These are phyloP conservation scores for Arabidopsis suecica DNA, from an alignment of 345 rosid species.

Conservation along the genomic window DNA sequence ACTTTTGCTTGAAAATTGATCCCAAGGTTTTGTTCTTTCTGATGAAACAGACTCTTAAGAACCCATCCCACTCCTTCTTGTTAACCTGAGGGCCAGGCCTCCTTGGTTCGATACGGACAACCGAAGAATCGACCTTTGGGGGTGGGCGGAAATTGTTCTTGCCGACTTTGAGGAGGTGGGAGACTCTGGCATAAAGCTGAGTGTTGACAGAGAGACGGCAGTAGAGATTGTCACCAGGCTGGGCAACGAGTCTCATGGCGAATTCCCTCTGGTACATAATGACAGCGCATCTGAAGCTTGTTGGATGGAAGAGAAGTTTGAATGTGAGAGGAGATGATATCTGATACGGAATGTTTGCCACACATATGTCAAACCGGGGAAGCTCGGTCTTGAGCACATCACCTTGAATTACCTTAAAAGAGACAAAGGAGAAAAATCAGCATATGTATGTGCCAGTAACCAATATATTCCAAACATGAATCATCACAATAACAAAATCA, in stretches of 20 bases:
- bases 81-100: conserved; percentile 70
- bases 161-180: conserved; percentile 91
- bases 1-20: conserved; percentile 75
- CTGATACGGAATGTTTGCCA: conserved; percentile 92
- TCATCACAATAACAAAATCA: no score
- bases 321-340: conserved; percentile 91
- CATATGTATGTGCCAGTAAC: no score
- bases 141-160: conserved; percentile 97
- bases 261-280: conserved; percentile 96
- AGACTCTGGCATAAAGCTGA: conserved; percentile 85
- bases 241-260: conserved; percentile 91
- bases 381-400: conserved; percentile 90
- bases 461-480: no score
- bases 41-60: conserved; percentile 81
- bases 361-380: conserved; percentile 88
- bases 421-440: neutral
- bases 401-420: conserved; percentile 78
- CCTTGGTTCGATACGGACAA: conserved; percentile 88
- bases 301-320: conserved; percentile 77
- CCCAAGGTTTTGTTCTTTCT: conserved; percentile 91
- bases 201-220: conserved; percentile 87
- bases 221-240: conserved; percentile 83
- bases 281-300: conserved; percentile 85
- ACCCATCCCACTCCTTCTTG: conserved; percentile 88
- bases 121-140: conserved; percentile 93